A percentile compares a stretch with the other conserved stretches of the same genome.
Conservation (phyloP, 164 flowering plant genomes). For the Umbellularia californica region DNA sequence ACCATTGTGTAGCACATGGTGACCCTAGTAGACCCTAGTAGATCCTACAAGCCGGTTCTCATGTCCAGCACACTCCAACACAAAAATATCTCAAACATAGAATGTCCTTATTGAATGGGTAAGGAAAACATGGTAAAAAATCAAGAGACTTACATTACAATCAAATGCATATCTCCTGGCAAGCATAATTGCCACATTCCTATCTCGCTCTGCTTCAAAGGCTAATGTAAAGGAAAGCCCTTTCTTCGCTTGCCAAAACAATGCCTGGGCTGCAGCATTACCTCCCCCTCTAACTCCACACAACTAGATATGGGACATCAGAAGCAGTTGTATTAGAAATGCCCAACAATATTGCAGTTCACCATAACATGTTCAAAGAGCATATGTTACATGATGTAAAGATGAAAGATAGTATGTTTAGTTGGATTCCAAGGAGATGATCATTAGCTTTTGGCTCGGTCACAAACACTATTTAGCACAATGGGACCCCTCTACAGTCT, state of each 20-base stretch:
- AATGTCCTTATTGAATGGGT: too few species aligned
- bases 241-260: slow-evolving; percentile 82
- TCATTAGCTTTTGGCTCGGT: too few species aligned
- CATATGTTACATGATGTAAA: not conserved
- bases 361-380: not conserved
- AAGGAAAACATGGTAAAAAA: too few species aligned
- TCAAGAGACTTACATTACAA: not conserved
- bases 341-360: not conserved
- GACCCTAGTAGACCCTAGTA: too few species aligned
- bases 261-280: slow-evolving; percentile 85
- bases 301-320: slow-evolving; percentile 32
- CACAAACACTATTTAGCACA: too few species aligned
- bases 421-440: too few species aligned
- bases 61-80: too few species aligned
- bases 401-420: not conserved
- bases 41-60: too few species aligned
- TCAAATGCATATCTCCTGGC: slow-evolving; percentile 46
- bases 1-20: too few species aligned
- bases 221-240: slow-evolving; percentile 77
- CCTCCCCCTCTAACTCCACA: slow-evolving; percentile 97
- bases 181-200: slow-evolving; percentile 85
- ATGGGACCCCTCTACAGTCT: too few species aligned
- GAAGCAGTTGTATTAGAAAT: not conserved
- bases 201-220: slow-evolving; percentile 81
- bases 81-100: too few species aligned